Base-by-base conservation (phyloP, 495 filamentous ascomycete genomes). In the Hyaloscypha hepaticicola region DNA sequence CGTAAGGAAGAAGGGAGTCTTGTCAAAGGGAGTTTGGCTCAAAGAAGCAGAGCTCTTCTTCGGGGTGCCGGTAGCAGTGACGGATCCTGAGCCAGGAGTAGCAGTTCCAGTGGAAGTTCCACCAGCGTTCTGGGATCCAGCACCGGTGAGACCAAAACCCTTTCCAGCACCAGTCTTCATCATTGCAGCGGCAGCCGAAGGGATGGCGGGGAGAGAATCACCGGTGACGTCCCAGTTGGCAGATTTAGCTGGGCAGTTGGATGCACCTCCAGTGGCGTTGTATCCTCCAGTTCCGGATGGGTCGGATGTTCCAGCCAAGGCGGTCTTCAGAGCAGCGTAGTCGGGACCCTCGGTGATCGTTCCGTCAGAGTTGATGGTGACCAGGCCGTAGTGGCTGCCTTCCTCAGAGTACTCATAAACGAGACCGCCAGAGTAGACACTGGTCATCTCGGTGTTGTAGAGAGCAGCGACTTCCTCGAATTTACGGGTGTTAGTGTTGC, bases 371-470 rank as follows among this genome's bases (percentile, higher is more conserved):
- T 74, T 74, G 67, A 85, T 84, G 62, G 76, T 72, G 73, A 99
- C 83, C 52, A 98, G 85, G 63, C 94, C 94, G 78, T 86, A 97
- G 25, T 79, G 76, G 79, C 84, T 89, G 38, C 78, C 77, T 73
- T 94, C 93, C 76, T 93, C 77, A 63, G 88, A 87, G 79, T 97
- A 98, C 77, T 98, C 94, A 79, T 97, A 98, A 73, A 96, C 90
- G 50, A 98, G 86, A 71, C 94, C 94, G 67, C 95, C 94, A 61
- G 94, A 97, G 83, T 96, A 98, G 65, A 97, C 95, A 56, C 76
- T 65, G 5, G 91, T 94, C 95, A 98, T 99, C 63, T 96, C 72
- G 22, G 76, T 77, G 75, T 82, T 85, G 85, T 97, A 97, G 53
- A 97, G 85, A 38, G 93, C 81, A 33, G 75, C 71, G 57, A 97